A percentile compares a stretch with the other conserved stretches of the same genome.
Conservation (phyloP, 805 yeast species). For the Teunomyces gatunensis region DNA sequence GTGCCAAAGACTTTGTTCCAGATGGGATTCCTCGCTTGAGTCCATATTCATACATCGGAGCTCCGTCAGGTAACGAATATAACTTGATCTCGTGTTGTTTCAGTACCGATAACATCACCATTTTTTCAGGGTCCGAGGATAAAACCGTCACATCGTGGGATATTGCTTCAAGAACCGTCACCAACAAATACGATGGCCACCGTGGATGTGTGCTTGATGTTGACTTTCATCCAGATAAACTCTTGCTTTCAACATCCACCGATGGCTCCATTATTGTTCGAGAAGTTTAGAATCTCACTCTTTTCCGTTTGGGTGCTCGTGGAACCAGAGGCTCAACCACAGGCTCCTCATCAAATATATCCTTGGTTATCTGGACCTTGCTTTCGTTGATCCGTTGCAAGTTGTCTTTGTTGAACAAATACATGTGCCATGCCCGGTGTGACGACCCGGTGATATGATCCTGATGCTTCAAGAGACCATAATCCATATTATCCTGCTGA, state of each 20-base stretch:
- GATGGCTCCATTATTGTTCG: conserved; percentile 58
- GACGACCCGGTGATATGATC: conserved; percentile 7
- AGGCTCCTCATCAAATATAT: conserved; percentile 3
- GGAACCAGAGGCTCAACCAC: background rate
- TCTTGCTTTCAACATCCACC: conserved; percentile 48
- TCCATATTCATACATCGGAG: conserved; percentile 55
- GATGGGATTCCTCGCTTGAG: conserved; percentile 39
- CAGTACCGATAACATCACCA: conserved; percentile 37
- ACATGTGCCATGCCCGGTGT: conserved; percentile 23
- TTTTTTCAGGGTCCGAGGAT: conserved; percentile 64
- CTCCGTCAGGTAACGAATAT: conserved; percentile 52
- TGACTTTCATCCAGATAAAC: conserved; percentile 47
- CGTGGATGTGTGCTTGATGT: conserved; percentile 60
- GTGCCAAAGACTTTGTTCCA: conserved; percentile 45
- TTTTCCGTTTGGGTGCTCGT: background rate
- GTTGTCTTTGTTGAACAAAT: conserved; percentile 29
- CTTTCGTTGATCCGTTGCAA: conserved; percentile 23
- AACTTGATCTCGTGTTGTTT: conserved; percentile 50
- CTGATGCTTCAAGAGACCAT: conserved; percentile 21
- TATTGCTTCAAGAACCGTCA: conserved; percentile 44
- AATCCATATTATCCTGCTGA: conserved; percentile 15
- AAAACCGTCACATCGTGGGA: conserved; percentile 61
- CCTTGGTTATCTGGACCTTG: conserved; percentile 9
- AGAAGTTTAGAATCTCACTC: conserved; percentile 20
- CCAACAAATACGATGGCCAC: conserved; percentile 58